A percentile compares a stretch with the other conserved stretches of the same genome.
These are phyloP conservation scores for Dysphania ambrosioides DNA, from an alignment of 148 eudicot species.

Conservation along the genomic window DNA sequence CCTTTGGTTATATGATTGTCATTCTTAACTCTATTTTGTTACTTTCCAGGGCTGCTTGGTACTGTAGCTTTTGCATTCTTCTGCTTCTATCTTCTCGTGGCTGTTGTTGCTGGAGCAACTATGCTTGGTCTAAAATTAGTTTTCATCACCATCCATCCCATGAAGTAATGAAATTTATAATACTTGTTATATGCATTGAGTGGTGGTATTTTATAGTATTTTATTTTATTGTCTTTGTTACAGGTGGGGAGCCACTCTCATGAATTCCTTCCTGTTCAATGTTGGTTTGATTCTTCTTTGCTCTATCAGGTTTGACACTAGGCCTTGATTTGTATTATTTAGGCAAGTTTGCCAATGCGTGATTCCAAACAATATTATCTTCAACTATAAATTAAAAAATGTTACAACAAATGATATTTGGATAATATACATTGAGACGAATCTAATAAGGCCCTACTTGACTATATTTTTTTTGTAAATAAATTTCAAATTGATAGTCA, in stretches of 20 bases:
- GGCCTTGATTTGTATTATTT: neutral
- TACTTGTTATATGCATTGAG: constrained; percentile 1
- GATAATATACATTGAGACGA: too few species aligned
- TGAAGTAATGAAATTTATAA: constrained; percentile 59
- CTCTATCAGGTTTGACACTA: constrained; percentile 73
- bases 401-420: too few species aligned
- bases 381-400: too few species aligned
- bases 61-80: constrained; percentile 97
- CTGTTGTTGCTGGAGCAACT: constrained; percentile 94
- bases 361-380: too few species aligned
- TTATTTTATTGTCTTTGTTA: constrained; percentile 23
- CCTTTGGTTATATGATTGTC: constrained; percentile 9
- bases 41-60: constrained; percentile 81
- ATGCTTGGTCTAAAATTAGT: constrained; percentile 93
- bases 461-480: too few species aligned
- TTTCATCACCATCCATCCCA: constrained; percentile 94
- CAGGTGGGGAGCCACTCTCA: constrained; percentile 99
- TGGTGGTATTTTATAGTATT: neutral
- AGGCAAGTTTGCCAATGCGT: too few species aligned
- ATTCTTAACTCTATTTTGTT: constrained; percentile 17
- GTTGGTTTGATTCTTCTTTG: constrained; percentile 97
- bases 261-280: constrained; percentile 95
- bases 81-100: constrained; percentile 94
- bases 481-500: too few species aligned
- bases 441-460: too few species aligned